Evolutionary conservation across 2,329 filamentous ascomycete species (phyloP).

Genomic region (Cordyceps cicadae): DNA sequence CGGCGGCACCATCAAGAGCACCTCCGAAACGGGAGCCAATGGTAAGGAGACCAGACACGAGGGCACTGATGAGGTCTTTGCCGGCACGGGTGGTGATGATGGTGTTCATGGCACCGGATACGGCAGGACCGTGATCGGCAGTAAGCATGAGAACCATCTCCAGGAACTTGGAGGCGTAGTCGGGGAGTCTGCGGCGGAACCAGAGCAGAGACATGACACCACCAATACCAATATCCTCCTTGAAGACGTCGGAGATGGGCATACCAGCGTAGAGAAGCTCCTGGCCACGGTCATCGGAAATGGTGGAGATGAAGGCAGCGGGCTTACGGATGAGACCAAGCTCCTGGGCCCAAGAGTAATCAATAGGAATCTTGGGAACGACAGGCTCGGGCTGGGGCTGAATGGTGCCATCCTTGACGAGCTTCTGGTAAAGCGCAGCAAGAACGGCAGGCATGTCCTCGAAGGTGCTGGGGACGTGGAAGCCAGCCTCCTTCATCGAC

Average conservation of each 20-base stretch:
- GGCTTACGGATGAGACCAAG: conserved; percentile 99
- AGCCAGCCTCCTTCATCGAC: conserved; percentile 88
- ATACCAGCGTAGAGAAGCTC: conserved; percentile 98
- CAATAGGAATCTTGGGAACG: conserved; percentile 97
- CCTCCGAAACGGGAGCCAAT: conserved; percentile 98
- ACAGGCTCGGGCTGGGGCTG: conserved; percentile 79
- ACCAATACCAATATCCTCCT: conserved; percentile 96
- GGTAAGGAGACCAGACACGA: conserved; percentile 93
- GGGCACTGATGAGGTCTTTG: conserved; percentile 93
- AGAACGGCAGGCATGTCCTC: conserved; percentile 82
- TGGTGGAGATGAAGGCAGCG: conserved; percentile 98
- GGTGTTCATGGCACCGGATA: conserved; percentile 99
- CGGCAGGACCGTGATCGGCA: conserved; percentile 95
- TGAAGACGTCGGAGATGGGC: conserved; percentile 99
- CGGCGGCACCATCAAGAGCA: conserved; percentile 92
- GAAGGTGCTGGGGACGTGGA: conserved; percentile 91
- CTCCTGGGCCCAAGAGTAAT: conserved; percentile 99
- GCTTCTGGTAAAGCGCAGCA: conserved; percentile 75
- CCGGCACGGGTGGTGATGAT: conserved; percentile 99
- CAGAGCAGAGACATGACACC: conserved; percentile 99
- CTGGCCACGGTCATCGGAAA: conserved; percentile 98
- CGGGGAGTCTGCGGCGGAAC: conserved; percentile 96
- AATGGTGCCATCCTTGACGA: conserved; percentile 78
- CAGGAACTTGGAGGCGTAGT: conserved; percentile 96
- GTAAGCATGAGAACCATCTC: conserved; percentile 99